These are phyloP conservation scores for Stereocaulon alpinum DNA, from an alignment of 495 filamentous ascomycete genomes.

Conservation along the genomic window DNA sequence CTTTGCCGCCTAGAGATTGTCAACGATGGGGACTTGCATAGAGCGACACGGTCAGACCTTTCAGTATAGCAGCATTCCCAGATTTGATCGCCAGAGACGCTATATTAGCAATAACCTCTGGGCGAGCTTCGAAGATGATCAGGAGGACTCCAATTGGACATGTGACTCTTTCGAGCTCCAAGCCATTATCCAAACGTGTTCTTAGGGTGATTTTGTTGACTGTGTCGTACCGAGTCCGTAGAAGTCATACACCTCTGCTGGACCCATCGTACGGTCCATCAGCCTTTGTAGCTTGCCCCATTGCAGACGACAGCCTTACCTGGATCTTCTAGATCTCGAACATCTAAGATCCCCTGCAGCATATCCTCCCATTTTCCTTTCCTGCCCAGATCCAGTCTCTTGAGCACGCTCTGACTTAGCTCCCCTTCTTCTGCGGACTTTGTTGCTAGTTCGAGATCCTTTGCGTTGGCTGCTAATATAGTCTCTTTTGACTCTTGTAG, in stretches of 20 bases:
- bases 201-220: constrained; percentile 77
- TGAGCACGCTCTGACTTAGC: constrained; percentile 77
- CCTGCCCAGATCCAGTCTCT: constrained; percentile 74
- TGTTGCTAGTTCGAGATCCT: constrained; percentile 64
- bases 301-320: constrained; percentile 40
- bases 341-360: constrained; percentile 89
- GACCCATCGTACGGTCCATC: constrained; percentile 16
- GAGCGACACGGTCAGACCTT: constrained; percentile 42
- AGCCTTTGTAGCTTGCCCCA: constrained; percentile 1
- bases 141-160: constrained; percentile 93
- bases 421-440: constrained; percentile 61
- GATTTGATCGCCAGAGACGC: constrained; percentile 95
- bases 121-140: constrained; percentile 96
- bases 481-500: constrained; percentile 54
- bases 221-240: constrained; percentile 28
- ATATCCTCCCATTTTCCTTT: constrained; percentile 95
- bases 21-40: not conserved
- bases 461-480: constrained; percentile 78
- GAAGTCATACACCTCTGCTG: constrained; percentile 10
- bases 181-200: constrained; percentile 79
- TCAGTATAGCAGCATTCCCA: constrained; percentile 92
- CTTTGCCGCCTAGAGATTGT: constrained; percentile 64
- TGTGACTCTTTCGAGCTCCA: constrained; percentile 73
- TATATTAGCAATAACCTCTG: constrained; percentile 98
- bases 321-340: constrained; percentile 77